A percentile compares a stretch with the other conserved stretches of the same genome.
These are phyloP conservation scores for Nasturtium officinale DNA, from an alignment of 345 rosid genomes.

Conservation along the genomic window DNA sequence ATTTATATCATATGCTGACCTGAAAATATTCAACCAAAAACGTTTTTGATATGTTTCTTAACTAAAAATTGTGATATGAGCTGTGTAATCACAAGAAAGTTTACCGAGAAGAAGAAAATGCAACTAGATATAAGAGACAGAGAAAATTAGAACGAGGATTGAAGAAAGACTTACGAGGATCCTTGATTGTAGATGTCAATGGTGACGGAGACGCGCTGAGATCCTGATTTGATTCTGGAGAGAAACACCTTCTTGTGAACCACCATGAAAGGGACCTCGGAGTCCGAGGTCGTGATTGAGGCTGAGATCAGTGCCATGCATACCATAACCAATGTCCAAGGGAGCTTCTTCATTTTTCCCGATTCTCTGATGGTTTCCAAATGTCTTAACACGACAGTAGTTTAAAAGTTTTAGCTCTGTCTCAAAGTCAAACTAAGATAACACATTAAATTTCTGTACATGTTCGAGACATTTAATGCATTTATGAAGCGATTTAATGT, in stretches of 20 bases:
- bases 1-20: constrained; percentile 78
- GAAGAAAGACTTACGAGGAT: constrained; percentile 57
- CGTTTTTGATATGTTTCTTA: background rate
- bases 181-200: constrained; percentile 85
- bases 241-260: constrained; percentile 86
- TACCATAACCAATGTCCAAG: constrained; percentile 44
- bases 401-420: background rate
- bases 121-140: too few relatives aligned
- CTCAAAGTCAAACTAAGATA: background rate
- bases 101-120: background rate
- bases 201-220: constrained; percentile 77
- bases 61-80: background rate
- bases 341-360: constrained; percentile 9
- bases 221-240: constrained; percentile 68
- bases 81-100: background rate
- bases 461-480: background rate
- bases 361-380: background rate
- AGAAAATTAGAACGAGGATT: background rate
- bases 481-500: too few relatives aligned
- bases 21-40: constrained; percentile 34
- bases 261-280: constrained; percentile 79
- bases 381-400: background rate
- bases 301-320: constrained; percentile 45
- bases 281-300: constrained; percentile 54
- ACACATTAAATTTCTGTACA: background rate